A percentile compares a stretch with the other conserved stretches of the same genome.
phyloP scores from a whole-genome alignment of 2,329 filamentous ascomycete species.

The Colletotrichum falcatum region DNA sequence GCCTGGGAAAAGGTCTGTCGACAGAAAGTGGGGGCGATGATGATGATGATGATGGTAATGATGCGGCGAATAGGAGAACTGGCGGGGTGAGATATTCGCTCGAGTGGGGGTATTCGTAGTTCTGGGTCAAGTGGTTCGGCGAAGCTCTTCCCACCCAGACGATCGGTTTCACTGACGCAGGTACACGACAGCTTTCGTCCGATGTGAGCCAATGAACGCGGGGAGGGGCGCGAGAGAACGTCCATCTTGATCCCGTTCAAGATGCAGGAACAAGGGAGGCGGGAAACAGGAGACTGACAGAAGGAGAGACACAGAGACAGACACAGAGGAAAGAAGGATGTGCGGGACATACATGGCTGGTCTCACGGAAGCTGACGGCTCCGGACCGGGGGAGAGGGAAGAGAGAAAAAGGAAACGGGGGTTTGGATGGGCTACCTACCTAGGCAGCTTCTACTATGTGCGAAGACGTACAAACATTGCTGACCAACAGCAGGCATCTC shows the following conservation, averaged over 20 bases:
- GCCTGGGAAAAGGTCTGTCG: neutral
- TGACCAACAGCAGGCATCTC: neutral
- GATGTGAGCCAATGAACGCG: neutral
- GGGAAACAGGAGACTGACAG: neutral
- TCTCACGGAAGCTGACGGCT: neutral
- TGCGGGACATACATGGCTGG: neutral
- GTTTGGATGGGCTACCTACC: neutral
- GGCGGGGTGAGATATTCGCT: neutral
- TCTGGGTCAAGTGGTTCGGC: neutral
- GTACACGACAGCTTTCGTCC: neutral
- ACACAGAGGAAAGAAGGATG: neutral
- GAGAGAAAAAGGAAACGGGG: neutral
- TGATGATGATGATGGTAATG: too few species aligned
- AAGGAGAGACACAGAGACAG: neutral
- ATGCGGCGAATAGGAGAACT: neutral
- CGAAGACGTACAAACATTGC: neutral
- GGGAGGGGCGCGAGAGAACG: too few species aligned
- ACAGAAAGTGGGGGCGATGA: neutral
- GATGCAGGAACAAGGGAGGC: neutral
- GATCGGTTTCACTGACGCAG: constrained; percentile 29
- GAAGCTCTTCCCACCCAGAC: neutral
- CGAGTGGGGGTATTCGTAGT: neutral
- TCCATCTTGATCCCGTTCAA: neutral
- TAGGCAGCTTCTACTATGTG: neutral
- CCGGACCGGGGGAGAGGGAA: neutral